Percentiles rank a stretch among this genome's conserved stretches.
Evolutionary conservation across 1,284 basidiomycete species (phyloP).

Genomic region (Boletus calvinii): DNA sequence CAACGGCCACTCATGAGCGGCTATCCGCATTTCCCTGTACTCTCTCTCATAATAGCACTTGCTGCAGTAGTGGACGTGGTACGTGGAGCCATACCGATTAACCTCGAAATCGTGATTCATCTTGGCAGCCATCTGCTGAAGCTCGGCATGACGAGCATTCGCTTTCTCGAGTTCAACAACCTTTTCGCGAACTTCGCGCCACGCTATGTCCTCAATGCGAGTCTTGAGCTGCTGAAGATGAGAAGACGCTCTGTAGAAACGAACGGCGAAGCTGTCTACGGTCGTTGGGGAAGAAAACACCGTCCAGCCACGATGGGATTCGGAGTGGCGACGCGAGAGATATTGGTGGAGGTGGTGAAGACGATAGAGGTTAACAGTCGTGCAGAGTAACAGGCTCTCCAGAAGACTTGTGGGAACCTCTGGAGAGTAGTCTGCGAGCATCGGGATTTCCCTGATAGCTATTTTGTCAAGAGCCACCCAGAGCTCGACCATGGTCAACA

Average conservation of each 20-base stretch:
- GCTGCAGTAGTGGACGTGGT: conserved; percentile 12
- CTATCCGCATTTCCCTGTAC: conserved; percentile 5
- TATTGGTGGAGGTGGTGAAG: neutral
- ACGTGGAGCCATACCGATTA: neutral
- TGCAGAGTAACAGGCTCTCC: neutral
- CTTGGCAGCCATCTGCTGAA: conserved; percentile 10
- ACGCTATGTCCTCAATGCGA: neutral
- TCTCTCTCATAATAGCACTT: conserved; percentile 34
- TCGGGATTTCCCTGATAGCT: neutral
- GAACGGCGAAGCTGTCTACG: neutral
- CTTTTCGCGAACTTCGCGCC: neutral
- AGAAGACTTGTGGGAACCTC: neutral
- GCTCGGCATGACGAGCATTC: neutral
- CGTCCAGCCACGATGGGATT: neutral
- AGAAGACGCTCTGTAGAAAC: neutral
- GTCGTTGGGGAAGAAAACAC: neutral
- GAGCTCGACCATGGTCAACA: neutral
- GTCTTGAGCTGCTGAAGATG: neutral
- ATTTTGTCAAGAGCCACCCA: neutral
- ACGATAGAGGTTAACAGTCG: neutral
- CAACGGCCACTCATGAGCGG: neutral
- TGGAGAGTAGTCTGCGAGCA: neutral
- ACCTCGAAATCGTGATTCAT: neutral
- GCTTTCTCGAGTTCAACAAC: neutral
- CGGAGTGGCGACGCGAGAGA: neutral